Base-by-base conservation (phyloP, 768 basidiomycete genomes). In the Rhodotorula toruloides region DNA sequence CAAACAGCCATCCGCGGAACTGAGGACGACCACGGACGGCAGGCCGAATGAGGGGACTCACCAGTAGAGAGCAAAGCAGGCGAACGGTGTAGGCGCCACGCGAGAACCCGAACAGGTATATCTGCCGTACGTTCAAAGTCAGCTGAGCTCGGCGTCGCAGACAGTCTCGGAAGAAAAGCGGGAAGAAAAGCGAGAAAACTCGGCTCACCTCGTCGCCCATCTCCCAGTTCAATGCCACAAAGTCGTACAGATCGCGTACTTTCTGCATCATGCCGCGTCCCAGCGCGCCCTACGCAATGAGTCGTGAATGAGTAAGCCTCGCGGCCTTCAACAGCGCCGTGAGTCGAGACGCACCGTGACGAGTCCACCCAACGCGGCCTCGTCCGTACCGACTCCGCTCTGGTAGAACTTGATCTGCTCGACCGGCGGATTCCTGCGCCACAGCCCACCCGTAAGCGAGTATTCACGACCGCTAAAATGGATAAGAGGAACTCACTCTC, bases 71-170 rank as follows among this genome's bases (percentile, higher is more conserved):
- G 0, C 66, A 58, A 29, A 74, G 64, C 14, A 70, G 63, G 13
- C 73, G 65, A 17, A 64, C 73, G 16, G 58, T 72, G 66, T 72
- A 74, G 10, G 73, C 73, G 25, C 73, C 73, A 3, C 73, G 54
- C 1, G 71, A 72, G 58, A 65, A 74, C 19, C 73, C 73, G 29
- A 74, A 66, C 49, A 74, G 53, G 31, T 58, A 68, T 40, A 72
- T 62, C 58, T 72, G 49, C 14, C 55, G 12, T 39, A n/a, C n/a
- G n/a, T n/a, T n/a, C n/a, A n/a, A n/a, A n/a, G n/a, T n/a, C n/a
- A n/a, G n/a, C n/a, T n/a, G n/a, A n/a, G n/a, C n/a, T n/a, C 12
- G 2, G 14, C 36, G 36, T 12, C 14, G 14, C 34, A 10, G 21
- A 5, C 5, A 37, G 52, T 5, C 22, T 1, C 6, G 31, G 48